phyloP scores from a whole-genome alignment of 495 filamentous ascomycete species.

The Neurospora discreta region DNA sequence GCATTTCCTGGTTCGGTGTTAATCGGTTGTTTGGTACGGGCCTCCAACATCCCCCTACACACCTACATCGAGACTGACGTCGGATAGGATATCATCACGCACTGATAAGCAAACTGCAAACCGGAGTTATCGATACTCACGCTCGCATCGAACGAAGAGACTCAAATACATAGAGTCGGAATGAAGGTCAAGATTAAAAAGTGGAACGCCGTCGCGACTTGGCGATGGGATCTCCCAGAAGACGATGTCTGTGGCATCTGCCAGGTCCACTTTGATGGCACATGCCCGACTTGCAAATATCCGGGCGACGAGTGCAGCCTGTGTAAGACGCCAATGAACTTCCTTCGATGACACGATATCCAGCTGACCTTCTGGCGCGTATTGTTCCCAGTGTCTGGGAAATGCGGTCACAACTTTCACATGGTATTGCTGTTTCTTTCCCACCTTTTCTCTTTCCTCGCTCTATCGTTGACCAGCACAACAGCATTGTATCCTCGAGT shows the following conservation, averaged over 20 bases:
- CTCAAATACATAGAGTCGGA: neutral
- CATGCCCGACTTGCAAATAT: conserved; percentile 95
- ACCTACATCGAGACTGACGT: neutral
- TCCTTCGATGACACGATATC: neutral
- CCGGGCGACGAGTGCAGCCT: conserved; percentile 92
- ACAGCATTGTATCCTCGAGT: conserved; percentile 90
- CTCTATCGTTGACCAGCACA: neutral
- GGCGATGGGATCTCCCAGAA: conserved; percentile 95
- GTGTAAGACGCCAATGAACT: conserved; percentile 43
- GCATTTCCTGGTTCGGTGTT: neutral
- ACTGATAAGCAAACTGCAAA: neutral
- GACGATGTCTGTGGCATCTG: conserved; percentile 99
- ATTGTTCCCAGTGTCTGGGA: conserved; percentile 62
- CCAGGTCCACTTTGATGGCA: conserved; percentile 93
- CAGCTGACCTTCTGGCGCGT: neutral
- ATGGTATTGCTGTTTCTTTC: conserved; percentile 49
- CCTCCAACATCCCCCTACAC: neutral
- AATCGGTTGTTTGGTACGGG: neutral
- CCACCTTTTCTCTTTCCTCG: neutral
- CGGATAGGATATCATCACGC: neutral
- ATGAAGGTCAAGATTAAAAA: conserved; percentile 94
- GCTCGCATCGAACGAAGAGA: neutral
- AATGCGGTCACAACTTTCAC: conserved; percentile 95
- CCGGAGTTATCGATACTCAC: neutral
- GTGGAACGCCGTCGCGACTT: conserved; percentile 90